Evolutionary conservation across 1,139 yeast species (phyloP).

Genomic region (Casaregolazyma lundiana): DNA sequence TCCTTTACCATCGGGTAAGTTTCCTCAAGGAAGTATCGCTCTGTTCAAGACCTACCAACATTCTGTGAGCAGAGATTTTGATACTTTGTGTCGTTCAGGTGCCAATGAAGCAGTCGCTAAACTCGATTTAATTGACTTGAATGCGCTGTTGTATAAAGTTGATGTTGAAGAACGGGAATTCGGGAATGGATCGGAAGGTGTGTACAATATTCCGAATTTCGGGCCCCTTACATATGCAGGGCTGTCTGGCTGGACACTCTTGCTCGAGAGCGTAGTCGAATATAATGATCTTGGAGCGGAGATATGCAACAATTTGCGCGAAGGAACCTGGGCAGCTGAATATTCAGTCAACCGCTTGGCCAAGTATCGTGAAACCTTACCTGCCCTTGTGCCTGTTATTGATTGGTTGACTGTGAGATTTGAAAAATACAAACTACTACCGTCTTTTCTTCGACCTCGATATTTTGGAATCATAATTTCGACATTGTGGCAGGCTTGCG

Average conservation of each 20-base stretch:
- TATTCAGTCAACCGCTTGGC: conserved; percentile 60
- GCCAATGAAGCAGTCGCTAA: conserved; percentile 67
- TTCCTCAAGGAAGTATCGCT: conserved; percentile 89
- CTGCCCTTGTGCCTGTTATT: conserved; percentile 48
- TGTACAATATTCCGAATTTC: conserved; percentile 64
- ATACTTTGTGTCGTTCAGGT: conserved; percentile 61
- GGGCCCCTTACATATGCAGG: conserved; percentile 85
- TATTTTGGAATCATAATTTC: conserved; percentile 79
- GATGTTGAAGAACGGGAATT: conserved; percentile 86
- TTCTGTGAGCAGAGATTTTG: conserved; percentile 58
- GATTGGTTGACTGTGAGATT: conserved; percentile 69
- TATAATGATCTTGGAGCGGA: conserved; percentile 81
- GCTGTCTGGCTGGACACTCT: conserved; percentile 85
- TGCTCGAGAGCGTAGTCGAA: conserved; percentile 57
- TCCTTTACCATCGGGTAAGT: conserved; percentile 40
- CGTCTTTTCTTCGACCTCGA: conserved; percentile 78
- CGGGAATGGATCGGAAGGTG: conserved; percentile 66
- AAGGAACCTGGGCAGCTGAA: conserved; percentile 88
- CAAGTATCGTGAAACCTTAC: conserved; percentile 46
- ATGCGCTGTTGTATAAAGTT: conserved; percentile 68
- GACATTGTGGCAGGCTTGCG: conserved; percentile 74
- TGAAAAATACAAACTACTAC: conserved; percentile 60
- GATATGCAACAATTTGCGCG: conserved; percentile 70
- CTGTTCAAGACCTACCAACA: conserved; percentile 62
- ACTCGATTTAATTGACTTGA: conserved; percentile 64